A percentile compares a stretch with the other conserved stretches of the same genome.
phyloP scores from a whole-genome alignment of 441 rosid species.

The Rhodomyrtus psidioides region DNA sequence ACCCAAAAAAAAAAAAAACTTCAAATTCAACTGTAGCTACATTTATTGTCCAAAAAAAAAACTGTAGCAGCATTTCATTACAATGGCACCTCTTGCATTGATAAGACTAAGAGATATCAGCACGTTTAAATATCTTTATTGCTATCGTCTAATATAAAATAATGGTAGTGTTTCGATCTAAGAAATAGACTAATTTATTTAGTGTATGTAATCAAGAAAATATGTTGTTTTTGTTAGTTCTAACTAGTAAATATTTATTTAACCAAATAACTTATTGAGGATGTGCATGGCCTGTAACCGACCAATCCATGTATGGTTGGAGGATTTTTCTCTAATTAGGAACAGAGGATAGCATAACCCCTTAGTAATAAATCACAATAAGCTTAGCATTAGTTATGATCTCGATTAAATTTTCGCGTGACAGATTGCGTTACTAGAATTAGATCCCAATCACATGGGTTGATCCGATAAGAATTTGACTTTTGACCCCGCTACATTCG shows the following conservation, averaged over 20 bases:
- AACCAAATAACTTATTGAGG: not conserved
- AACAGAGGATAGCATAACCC: not conserved
- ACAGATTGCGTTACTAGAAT: not conserved
- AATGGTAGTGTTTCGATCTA: not conserved
- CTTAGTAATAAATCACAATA: not conserved
- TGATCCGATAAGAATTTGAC: not conserved
- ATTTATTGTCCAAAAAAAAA: too few relatives aligned
- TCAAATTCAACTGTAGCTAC: too few relatives aligned
- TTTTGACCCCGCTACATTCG: not conserved
- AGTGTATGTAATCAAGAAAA: not conserved
- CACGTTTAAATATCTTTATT: not conserved
- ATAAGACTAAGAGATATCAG: not conserved
- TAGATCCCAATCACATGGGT: not conserved
- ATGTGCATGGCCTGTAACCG: not conserved
- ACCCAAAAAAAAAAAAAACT: too few relatives aligned
- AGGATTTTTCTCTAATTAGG: not conserved
- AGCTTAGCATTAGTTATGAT: not conserved
- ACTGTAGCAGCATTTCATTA: not conserved
- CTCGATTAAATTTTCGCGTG: not conserved
- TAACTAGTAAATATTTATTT: not conserved
- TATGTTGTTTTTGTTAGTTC: not conserved
- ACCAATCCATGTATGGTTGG: not conserved
- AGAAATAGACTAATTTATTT: not conserved
- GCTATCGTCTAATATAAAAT: not conserved
- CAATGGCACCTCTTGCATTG: not conserved